A percentile compares a stretch with the other conserved stretches of the same genome.
phyloP scores from a whole-genome alignment of 192 early-diverging fungal genomes.

The Hyaloraphidium curvatum region DNA sequence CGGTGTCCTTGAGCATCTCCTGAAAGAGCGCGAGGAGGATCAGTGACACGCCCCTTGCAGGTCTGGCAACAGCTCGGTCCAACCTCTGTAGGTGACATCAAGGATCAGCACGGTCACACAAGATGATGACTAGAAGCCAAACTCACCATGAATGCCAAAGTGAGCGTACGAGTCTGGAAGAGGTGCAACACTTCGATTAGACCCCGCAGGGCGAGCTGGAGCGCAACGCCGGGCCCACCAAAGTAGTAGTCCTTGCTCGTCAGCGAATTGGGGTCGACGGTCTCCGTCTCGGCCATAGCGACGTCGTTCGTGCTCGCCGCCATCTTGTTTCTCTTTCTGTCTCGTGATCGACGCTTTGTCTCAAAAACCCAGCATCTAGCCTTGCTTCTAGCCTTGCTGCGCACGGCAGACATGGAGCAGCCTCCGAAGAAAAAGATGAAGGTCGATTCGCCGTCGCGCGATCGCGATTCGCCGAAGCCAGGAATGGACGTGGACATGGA shows the following conservation, averaged over 20 bases:
- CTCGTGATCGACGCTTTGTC: too few species aligned
- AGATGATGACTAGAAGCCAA: constrained; percentile 10
- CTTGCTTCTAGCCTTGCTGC: too few species aligned
- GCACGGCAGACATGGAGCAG: too few species aligned
- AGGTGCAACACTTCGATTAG: too few species aligned
- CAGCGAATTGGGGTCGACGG: too few species aligned
- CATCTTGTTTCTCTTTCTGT: too few species aligned
- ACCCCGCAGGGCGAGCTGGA: too few species aligned
- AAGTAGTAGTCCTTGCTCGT: constrained; percentile 83
- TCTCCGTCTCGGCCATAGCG: too few species aligned
- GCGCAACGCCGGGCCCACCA: too few species aligned
- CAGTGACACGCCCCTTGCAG: neutral
- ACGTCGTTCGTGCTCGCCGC: too few species aligned
- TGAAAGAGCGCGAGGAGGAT: constrained; percentile 43
- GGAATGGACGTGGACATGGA: neutral
- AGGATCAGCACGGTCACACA: neutral
- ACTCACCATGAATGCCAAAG: constrained; percentile 43
- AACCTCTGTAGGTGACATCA: neutral
- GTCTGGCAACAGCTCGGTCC: neutral
- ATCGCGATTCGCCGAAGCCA: neutral
- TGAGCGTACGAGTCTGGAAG: constrained; percentile 97
- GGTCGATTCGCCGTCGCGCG: neutral
- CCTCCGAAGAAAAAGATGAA: constrained; percentile 2
- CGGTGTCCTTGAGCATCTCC: constrained; percentile 97
- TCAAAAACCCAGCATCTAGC: too few species aligned